A percentile compares a stretch with the other conserved stretches of the same genome.
These are phyloP conservation scores for Ogataea henricii DNA, from an alignment of 805 yeast species.

Conservation along the genomic window DNA sequence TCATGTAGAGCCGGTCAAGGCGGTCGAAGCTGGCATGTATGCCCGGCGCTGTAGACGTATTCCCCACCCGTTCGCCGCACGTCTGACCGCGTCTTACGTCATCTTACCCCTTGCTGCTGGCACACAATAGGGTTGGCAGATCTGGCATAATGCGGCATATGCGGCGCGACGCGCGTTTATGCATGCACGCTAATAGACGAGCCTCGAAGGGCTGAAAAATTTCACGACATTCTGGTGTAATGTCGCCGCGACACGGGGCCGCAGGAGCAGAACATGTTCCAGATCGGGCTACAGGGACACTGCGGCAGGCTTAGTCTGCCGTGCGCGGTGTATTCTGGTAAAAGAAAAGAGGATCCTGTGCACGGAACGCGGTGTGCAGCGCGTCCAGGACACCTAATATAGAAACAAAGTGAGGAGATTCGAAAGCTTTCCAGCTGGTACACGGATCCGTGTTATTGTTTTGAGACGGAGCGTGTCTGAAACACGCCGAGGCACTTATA, in stretches of 20 bases:
- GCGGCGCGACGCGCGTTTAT: neutral
- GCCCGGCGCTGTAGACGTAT: neutral
- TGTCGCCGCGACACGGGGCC: neutral
- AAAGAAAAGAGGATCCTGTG: slow-evolving; percentile 5
- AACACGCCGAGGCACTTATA: neutral
- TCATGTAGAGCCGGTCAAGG: neutral
- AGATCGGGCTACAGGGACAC: neutral
- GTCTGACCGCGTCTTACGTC: neutral
- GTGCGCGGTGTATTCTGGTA: slow-evolving; percentile 1
- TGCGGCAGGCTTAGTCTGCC: neutral
- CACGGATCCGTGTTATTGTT: neutral
- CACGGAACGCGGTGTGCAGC: neutral
- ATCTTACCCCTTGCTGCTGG: neutral
- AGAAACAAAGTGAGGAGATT: neutral
- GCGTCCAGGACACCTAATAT: neutral
- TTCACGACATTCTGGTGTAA: slow-evolving; percentile 5
- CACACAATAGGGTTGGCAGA: neutral
- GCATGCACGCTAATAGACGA: neutral
- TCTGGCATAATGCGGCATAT: neutral
- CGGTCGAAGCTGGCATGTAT: neutral
- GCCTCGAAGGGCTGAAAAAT: slow-evolving; percentile 5
- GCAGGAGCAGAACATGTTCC: slow-evolving; percentile 4
- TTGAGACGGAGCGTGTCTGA: neutral
- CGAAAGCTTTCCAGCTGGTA: neutral
- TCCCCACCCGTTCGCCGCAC: neutral